Conservation (phyloP, 2,329 filamentous ascomycete genomes). For the Phaeosphaeriaceae sp. region DNA sequence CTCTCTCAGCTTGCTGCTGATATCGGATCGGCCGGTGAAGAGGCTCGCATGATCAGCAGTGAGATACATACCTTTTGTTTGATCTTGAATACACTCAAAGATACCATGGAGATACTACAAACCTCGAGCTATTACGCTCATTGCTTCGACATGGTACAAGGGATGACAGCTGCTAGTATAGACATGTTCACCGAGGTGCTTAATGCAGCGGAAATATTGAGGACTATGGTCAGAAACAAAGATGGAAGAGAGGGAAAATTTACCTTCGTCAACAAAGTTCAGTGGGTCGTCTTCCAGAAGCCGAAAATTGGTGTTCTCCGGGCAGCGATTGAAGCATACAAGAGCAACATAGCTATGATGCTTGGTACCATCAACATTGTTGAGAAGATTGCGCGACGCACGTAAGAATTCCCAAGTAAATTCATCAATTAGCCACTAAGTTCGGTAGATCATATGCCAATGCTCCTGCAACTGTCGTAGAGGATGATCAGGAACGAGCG, state of each 20-base stretch:
- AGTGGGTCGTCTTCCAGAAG: conserved; percentile 30
- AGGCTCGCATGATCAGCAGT: conserved; percentile 26
- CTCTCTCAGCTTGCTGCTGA: conserved; percentile 28
- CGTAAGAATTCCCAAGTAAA: conserved; percentile 6
- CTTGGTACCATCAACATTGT: conserved; percentile 27
- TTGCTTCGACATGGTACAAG: conserved; percentile 22
- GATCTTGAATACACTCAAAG: conserved; percentile 24
- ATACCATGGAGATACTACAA: conserved; percentile 20
- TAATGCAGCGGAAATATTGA: conserved; percentile 14
- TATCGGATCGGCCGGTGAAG: conserved; percentile 27
- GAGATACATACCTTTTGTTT: conserved; percentile 26
- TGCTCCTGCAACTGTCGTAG: not conserved
- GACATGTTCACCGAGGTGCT: conserved; percentile 32
- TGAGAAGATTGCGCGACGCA: conserved; percentile 21
- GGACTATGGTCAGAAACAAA: conserved; percentile 18
- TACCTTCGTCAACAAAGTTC: conserved; percentile 14
- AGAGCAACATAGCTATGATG: conserved; percentile 28
- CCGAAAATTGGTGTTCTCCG: conserved; percentile 23
- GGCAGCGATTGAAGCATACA: conserved; percentile 30
- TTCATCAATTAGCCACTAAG: not conserved
- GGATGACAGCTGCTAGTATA: conserved; percentile 24
- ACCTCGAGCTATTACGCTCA: conserved; percentile 22
- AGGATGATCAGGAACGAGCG: conserved; percentile 21
- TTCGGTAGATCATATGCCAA: not conserved
- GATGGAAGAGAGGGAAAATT: conserved; percentile 23